phyloP scores from a whole-genome alignment of 805 yeast species.

The Saccharomyces kudriavzevii region DNA sequence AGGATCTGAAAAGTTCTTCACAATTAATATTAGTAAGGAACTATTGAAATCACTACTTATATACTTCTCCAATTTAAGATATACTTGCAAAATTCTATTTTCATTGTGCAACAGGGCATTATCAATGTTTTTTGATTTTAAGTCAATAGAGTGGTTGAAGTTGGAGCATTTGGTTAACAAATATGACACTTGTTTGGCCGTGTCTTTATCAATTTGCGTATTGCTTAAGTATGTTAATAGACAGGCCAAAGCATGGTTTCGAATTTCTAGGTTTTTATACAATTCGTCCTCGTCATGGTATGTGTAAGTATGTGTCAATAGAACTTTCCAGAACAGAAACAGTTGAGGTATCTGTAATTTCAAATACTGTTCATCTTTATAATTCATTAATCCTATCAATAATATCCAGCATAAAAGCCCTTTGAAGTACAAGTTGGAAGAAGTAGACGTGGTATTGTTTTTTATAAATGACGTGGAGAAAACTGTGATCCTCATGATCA shows the following conservation, averaged over 20 bases:
- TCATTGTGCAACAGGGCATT: constrained; percentile 32
- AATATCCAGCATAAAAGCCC: constrained; percentile 52
- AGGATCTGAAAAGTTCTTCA: constrained; percentile 40
- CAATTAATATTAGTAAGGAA: constrained; percentile 33
- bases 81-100: constrained; percentile 40
- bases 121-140: constrained; percentile 25
- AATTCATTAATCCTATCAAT: constrained; percentile 54
- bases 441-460: constrained; percentile 28
- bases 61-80: constrained; percentile 30
- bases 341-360: constrained; percentile 51
- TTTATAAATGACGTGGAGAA: constrained; percentile 40
- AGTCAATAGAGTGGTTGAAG: constrained; percentile 26
- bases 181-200: constrained; percentile 39
- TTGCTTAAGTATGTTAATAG: constrained; percentile 43
- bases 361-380: constrained; percentile 44
- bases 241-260: constrained; percentile 53
- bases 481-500: constrained; percentile 38
- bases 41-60: constrained; percentile 35
- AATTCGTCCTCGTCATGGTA: constrained; percentile 32
- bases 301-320: constrained; percentile 44
- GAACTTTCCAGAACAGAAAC: constrained; percentile 54
- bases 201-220: constrained; percentile 34
- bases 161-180: constrained; percentile 38
- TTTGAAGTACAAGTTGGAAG: constrained; percentile 29
- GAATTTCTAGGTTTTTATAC: constrained; percentile 39